Evolutionary conservation across 1,139 yeast species (phyloP).

Genomic region (Yamadazyma atmosphaerica): DNA sequence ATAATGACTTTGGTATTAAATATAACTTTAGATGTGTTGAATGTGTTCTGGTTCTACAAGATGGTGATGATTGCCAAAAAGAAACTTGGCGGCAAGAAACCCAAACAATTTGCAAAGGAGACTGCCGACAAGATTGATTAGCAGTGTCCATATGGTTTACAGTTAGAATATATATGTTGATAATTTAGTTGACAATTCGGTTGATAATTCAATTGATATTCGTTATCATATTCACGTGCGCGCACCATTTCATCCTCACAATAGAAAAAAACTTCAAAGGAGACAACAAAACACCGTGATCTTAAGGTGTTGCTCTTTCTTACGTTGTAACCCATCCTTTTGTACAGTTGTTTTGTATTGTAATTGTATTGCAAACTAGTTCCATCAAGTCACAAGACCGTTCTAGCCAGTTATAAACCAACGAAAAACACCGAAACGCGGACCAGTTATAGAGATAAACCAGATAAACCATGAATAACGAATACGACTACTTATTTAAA

Average conservation of each 20-base stretch:
- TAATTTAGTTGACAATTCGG: too few species aligned
- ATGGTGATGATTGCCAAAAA: constrained; percentile 76
- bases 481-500: constrained; percentile 96
- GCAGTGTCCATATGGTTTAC: neutral
- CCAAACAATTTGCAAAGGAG: constrained; percentile 22
- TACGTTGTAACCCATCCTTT: too few species aligned
- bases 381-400: too few species aligned
- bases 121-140: constrained; percentile 23
- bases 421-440: too few species aligned
- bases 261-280: neutral
- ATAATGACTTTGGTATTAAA: constrained; percentile 59
- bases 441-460: neutral
- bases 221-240: neutral
- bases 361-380: too few species aligned
- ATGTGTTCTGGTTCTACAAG: constrained; percentile 77
- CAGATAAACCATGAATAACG: constrained; percentile 59
- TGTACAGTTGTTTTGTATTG: too few species aligned
- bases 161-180: too few species aligned
- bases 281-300: constrained; percentile 1
- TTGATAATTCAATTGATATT: too few species aligned
- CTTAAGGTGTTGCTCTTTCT: neutral
- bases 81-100: constrained; percentile 23
- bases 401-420: too few species aligned
- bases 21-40: constrained; percentile 63
- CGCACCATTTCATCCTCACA: neutral